These are phyloP conservation scores for Sporisorium iseilematis-ciliati DNA, from an alignment of 1,284 basidiomycete species.

Conservation along the genomic window DNA sequence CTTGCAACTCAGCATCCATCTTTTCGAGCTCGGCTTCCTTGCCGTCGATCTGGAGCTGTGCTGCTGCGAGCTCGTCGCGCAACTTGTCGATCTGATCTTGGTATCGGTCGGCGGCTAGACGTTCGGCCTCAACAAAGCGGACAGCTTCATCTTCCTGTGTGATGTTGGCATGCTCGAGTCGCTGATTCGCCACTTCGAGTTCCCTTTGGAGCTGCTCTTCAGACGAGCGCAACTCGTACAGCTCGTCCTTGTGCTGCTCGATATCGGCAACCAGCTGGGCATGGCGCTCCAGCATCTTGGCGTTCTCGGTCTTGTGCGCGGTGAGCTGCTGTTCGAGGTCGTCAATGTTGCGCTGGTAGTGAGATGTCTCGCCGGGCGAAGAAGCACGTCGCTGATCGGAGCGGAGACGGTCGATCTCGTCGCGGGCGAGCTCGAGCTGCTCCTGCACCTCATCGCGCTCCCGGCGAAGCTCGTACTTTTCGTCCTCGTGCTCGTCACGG, in stretches of 20 bases:
- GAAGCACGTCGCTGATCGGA: constrained; percentile 23
- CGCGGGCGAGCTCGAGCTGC: constrained; percentile 42
- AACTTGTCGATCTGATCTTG: constrained; percentile 55
- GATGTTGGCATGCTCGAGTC: constrained; percentile 54
- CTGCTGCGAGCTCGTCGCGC: constrained; percentile 62
- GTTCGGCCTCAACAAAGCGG: constrained; percentile 42
- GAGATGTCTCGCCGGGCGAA: constrained; percentile 29
- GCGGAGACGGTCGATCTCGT: constrained; percentile 42
- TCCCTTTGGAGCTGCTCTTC: constrained; percentile 51
- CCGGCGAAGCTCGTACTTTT: constrained; percentile 51
- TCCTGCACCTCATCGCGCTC: constrained; percentile 54
- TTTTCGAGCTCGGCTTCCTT: constrained; percentile 63
- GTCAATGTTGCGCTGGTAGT: constrained; percentile 45
- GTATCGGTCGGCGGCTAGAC: constrained; percentile 45
- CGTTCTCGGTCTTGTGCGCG: constrained; percentile 52
- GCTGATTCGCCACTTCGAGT: constrained; percentile 53
- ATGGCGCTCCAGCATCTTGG: constrained; percentile 53
- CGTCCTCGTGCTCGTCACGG: constrained; percentile 56
- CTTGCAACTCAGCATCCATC: constrained; percentile 54
- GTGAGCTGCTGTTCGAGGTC: constrained; percentile 53
- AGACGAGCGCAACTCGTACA: constrained; percentile 49
- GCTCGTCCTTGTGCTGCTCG: constrained; percentile 54
- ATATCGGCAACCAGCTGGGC: constrained; percentile 53
- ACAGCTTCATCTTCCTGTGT: constrained; percentile 52
- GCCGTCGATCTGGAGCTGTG: constrained; percentile 60